Base-by-base conservation (phyloP, 2,329 filamentous ascomycete genomes). In the Xylaria hypoxylon region DNA sequence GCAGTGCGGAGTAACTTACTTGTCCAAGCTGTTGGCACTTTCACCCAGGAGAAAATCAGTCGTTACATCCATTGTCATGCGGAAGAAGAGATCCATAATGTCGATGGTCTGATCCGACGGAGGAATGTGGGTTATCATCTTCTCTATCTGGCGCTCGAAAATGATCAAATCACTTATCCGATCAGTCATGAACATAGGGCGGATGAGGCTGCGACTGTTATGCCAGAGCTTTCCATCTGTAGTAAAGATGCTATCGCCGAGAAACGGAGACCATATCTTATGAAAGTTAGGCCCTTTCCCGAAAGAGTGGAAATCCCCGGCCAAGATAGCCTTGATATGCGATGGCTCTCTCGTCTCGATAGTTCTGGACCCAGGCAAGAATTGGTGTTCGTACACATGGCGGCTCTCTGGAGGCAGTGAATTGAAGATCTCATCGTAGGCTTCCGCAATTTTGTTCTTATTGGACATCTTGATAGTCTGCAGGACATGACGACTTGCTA, bases 11-110 rank as follows among this genome's bases (percentile, higher is more conserved):
- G 19, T 7, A n/a, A 65, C 76, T 67, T 61, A 81, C 80, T 79
- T 78, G 26, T 79, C 78, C 44, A 86, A 73, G 11, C 81, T 82
- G 68, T 82, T 79, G 1, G 84, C 83, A 53, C 84, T 86, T 59
- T 87, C 80, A 5, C 90, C 89, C 52, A 92, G 88, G 2, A 92
- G 78, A 70, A 92, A 90, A 47, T 90, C 87, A 0, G 89, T 91
- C 0, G 89, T 87, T 0, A 86, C 86, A 68, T 92, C 89, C 38
- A 92, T 80, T 0, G 89, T 90, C 72, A 91, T 81, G 60, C 85
- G 83, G 72, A 90, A 90, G 74, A 91, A 90, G 13, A 90, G 78
- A 15, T 85, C 82, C 68, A 87, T 85, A n/a, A 91, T 78, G 68
- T 91, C 87, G 8, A 91, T 81, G 0, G 82, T 84, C 2, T 80